Evolutionary conservation across 768 basidiomycete species (phyloP).

Genomic region (Suillus cothurnatus): DNA sequence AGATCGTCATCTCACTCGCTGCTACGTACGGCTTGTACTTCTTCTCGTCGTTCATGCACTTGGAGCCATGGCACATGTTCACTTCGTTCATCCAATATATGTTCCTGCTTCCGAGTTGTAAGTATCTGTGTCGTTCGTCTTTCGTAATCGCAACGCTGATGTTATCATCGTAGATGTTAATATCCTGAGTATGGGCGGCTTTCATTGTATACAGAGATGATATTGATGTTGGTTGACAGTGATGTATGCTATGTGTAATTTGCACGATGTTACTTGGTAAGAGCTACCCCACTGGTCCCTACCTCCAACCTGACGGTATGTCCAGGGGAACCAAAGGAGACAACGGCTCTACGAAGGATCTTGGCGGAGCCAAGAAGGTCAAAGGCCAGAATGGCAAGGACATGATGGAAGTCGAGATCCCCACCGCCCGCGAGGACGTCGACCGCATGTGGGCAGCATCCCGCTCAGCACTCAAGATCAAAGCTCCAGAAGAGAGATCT

Average conservation of each 20-base stretch:
- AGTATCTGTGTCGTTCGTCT: slow-evolving; percentile 26
- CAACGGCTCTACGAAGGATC: slow-evolving; percentile 84
- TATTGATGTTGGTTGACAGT: slow-evolving; percentile 38
- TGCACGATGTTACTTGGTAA: slow-evolving; percentile 84
- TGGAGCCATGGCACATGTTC: slow-evolving; percentile 98
- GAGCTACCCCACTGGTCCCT: slow-evolving; percentile 7
- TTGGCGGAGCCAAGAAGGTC: slow-evolving; percentile 89
- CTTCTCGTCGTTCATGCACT: slow-evolving; percentile 81
- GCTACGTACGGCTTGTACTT: slow-evolving; percentile 86
- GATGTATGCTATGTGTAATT: slow-evolving; percentile 94
- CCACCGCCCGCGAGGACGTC: slow-evolving; percentile 82
- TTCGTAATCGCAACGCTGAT: slow-evolving; percentile 13
- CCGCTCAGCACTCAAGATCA: slow-evolving; percentile 65
- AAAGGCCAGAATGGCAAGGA: slow-evolving; percentile 85
- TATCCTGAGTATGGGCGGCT: slow-evolving; percentile 61
- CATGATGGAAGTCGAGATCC: slow-evolving; percentile 83
- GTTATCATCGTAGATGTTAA: slow-evolving; percentile 56
- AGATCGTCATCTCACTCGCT: slow-evolving; percentile 81
- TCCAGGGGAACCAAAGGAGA: slow-evolving; percentile 89
- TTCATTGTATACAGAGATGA: neutral
- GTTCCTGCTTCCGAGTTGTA: slow-evolving; percentile 81
- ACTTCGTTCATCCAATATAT: slow-evolving; percentile 92
- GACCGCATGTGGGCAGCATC: slow-evolving; percentile 86
- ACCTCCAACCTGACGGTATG: neutral
- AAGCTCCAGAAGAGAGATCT: slow-evolving; percentile 72